Evolutionary conservation across 768 basidiomycete species (phyloP), one percentile per base, ranked within the genome.

Genomic region (Tricholomella constricta): DNA sequence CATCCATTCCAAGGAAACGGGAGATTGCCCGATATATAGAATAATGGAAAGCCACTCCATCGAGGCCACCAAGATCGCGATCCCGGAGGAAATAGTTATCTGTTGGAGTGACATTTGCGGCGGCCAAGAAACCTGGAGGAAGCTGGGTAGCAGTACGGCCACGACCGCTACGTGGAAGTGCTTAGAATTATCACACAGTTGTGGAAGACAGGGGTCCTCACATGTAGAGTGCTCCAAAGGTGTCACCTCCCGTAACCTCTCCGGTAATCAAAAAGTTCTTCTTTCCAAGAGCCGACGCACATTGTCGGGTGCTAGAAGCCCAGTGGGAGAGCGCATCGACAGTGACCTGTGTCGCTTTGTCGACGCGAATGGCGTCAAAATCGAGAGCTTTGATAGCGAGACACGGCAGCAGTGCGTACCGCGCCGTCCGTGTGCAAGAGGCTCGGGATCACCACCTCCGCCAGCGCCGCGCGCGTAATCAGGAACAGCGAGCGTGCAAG

Each of bases 1-100:
- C 94, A 65, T 97, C 94, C 93, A 96, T 95, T 48, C 94, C 94
- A 42, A 96, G 79, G 75, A 94, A 92, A 45, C 94, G 89, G 26
- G 86, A 75, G 47, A 96, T 72, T 2, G 89, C 74, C 53, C 94
- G 94, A 65, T 97, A 96, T 49, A 88, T 87, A 41, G 94, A 96
- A 69, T 96, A 97, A 68, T 97, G 94, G 77, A 96, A 96, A 1
- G 94, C 94, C 42, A 85, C 84, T 31, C 77, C 76, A 61, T 97
- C 94, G 45, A 97, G 75, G 20, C 72, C 88, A 53, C 81, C 83
- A 17, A 78, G 63, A 6, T 75, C 74, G 14, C 78, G 74, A 8
- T 85, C 77, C 20, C 94, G 88, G 41, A 96, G 74, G 74, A 96
- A 97, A 57, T 82, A 96, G 55, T 81, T 76, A 52, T 89, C 74